Evolutionary conservation across 306 rosid genomes (phyloP).

Genomic region (Cucurbita maxima): DNA sequence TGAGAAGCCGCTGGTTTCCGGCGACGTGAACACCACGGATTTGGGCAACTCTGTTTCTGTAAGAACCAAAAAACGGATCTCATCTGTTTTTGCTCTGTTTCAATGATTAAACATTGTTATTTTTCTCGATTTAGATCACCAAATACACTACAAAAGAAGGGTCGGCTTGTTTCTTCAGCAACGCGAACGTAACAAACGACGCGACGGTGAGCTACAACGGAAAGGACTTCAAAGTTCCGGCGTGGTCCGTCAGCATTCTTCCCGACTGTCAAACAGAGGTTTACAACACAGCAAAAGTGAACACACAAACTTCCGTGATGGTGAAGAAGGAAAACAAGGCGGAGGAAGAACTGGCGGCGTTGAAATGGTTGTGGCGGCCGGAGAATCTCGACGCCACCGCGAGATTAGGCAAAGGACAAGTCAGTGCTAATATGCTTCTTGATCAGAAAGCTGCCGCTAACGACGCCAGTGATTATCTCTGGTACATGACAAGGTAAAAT

Average conservation of each 20-base stretch:
- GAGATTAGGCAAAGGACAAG: slow-evolving; percentile 10
- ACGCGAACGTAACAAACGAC: slow-evolving; percentile 20
- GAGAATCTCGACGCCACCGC: slow-evolving; percentile 18
- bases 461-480: slow-evolving; percentile 39
- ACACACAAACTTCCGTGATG: slow-evolving; percentile 39
- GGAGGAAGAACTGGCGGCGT: slow-evolving; percentile 22
- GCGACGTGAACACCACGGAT: too few relatives aligned
- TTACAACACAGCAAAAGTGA: slow-evolving; percentile 47
- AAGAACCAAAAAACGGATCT: too few relatives aligned
- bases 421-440: slow-evolving; percentile 4
- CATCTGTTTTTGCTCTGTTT: too few relatives aligned
- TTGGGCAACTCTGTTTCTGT: too few relatives aligned
- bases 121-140: too few relatives aligned
- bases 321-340: slow-evolving; percentile 18
- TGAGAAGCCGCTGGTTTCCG: too few relatives aligned
- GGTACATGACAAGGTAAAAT: slow-evolving; percentile 47
- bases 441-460: slow-evolving; percentile 33
- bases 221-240: slow-evolving; percentile 19
- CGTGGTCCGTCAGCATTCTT: slow-evolving; percentile 57
- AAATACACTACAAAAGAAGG: not conserved
- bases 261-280: slow-evolving; percentile 32
- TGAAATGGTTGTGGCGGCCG: slow-evolving; percentile 42
- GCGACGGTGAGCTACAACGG: slow-evolving; percentile 26
- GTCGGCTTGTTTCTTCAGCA: slow-evolving; percentile 13
- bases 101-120: too few relatives aligned